These are phyloP conservation scores for Adansonia rubrostipa DNA, from an alignment of 441 rosid species.

Conservation along the genomic window DNA sequence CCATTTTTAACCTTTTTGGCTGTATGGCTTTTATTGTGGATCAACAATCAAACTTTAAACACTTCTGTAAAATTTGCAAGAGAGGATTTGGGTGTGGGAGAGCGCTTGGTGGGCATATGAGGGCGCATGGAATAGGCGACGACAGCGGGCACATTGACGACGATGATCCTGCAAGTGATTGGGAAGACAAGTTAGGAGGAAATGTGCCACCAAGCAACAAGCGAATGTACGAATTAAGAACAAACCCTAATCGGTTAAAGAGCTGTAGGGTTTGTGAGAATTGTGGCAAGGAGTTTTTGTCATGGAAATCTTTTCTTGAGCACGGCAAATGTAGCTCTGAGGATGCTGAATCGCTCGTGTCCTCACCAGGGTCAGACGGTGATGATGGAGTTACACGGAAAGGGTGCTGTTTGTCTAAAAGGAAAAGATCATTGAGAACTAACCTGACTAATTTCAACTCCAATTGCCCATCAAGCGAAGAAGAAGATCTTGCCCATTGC, in stretches of 20 bases:
- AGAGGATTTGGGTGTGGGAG: neutral
- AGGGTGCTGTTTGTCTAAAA: neutral
- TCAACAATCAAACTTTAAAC: neutral
- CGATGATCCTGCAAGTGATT: conserved; percentile 40
- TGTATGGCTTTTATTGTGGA: conserved; percentile 40
- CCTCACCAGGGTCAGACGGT: conserved; percentile 19
- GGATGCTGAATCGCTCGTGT: conserved; percentile 45
- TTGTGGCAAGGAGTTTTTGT: conserved; percentile 67
- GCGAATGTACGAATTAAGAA: conserved; percentile 63
- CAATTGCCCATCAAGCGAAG: conserved; percentile 68
- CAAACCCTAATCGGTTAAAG: conserved; percentile 62
- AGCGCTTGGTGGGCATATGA: neutral
- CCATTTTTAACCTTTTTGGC: neutral
- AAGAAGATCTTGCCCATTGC: conserved; percentile 90
- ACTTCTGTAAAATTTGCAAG: neutral
- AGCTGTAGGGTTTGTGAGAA: conserved; percentile 63
- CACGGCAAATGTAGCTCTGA: conserved; percentile 63
- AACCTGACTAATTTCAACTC: neutral
- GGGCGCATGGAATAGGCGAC: neutral
- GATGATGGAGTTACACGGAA: neutral
- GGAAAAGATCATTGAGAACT: neutral
- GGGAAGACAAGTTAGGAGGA: conserved; percentile 35
- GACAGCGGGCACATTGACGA: conserved; percentile 37
- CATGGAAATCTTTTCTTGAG: conserved; percentile 68
- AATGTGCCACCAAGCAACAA: conserved; percentile 14